A percentile compares a stretch with the other conserved stretches of the same genome.
Conservation (phyloP, 192 early-diverging fungal species). For the Entomortierella beljakovae region DNA sequence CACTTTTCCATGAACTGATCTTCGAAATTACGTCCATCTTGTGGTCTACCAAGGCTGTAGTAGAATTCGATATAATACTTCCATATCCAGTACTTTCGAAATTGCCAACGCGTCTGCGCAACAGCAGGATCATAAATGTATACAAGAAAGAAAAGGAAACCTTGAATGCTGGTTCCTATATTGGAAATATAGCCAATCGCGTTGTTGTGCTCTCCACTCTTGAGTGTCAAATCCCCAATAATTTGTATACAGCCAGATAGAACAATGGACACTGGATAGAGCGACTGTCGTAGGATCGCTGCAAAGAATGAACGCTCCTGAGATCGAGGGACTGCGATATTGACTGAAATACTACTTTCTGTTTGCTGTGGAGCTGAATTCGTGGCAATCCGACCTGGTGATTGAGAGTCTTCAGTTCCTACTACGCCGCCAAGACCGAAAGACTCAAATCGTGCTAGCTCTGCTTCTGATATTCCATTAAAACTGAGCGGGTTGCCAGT, state of each 20-base stretch:
- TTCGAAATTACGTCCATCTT: slow-evolving; percentile 36
- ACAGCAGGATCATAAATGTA: slow-evolving; percentile 49
- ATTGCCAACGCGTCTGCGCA: slow-evolving; percentile 27
- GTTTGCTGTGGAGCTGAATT: background rate
- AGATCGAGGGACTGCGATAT: background rate
- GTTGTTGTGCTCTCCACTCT: background rate
- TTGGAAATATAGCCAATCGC: slow-evolving; percentile 18
- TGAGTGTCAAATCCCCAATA: slow-evolving; percentile 33
- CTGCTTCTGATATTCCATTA: too few species aligned
- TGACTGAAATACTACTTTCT: background rate
- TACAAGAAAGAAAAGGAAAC: slow-evolving; percentile 44
- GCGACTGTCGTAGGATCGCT: slow-evolving; percentile 41
- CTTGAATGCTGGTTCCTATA: slow-evolving; percentile 39
- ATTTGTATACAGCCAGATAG: slow-evolving; percentile 42
- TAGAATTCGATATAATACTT: slow-evolving; percentile 50
- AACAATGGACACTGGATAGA: slow-evolving; percentile 43
- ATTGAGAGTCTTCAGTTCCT: background rate
- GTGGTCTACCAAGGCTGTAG: slow-evolving; percentile 38
- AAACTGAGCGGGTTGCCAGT: too few species aligned
- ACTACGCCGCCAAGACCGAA: background rate
- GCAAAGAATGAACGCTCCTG: slow-evolving; percentile 22
- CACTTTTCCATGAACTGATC: slow-evolving; percentile 29
- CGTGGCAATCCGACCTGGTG: background rate
- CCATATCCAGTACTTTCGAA: slow-evolving; percentile 46
- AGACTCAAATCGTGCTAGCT: background rate